Base-by-base conservation (phyloP, 106 monocot genomes). In the Vanilla planifolia region DNA sequence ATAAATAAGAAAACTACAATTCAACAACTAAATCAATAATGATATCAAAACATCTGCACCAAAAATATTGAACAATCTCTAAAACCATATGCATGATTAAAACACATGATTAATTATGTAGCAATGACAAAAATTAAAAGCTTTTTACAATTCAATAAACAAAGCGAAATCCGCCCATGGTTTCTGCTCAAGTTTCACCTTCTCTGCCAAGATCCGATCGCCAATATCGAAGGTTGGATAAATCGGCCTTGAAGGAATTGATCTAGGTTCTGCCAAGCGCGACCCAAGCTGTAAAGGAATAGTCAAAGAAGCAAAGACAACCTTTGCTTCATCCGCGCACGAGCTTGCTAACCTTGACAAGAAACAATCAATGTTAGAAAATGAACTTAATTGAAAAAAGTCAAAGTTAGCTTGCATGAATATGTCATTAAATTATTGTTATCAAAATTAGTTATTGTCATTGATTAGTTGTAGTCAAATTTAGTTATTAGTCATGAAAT, bases 1-100 rank as follows among this genome's bases (percentile, higher is more conserved):
- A 98, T 43, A 82, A 13, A 64, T 98, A 98, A 7, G 96, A 92
- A 42, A 98, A 87, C 96, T 98, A 74, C 57, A 74, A 67, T 41
- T 48, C 3, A 37, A 69, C 42, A 61, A 67, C 32, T 16, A 55
- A 11, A 43, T 48, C 27, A 17, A 3, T 25, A 29, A 26, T 21
- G 20, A 8, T 13, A 63, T 6, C 28, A 47, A 19, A 47, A 10
- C 11, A 6, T 15, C n/a, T 30, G 25, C 5, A 1, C 30, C 14
- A 15, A 26, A 33, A 11, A 1, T 21, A 36, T 58, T 13, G 16
- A 1, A 10, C 19, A 55, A 27, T 8, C 29, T 10, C 24, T 25
- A 0, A 32, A 25, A 58, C 57, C 6, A 53, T 22, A 5, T 48
- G 6, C 21, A 48, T 19, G 48, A n/a, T 3, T 6, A 48, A 27